Conservation (phyloP, 176 grass and related monocot genomes). For the Bothriochloa decipiens region DNA sequence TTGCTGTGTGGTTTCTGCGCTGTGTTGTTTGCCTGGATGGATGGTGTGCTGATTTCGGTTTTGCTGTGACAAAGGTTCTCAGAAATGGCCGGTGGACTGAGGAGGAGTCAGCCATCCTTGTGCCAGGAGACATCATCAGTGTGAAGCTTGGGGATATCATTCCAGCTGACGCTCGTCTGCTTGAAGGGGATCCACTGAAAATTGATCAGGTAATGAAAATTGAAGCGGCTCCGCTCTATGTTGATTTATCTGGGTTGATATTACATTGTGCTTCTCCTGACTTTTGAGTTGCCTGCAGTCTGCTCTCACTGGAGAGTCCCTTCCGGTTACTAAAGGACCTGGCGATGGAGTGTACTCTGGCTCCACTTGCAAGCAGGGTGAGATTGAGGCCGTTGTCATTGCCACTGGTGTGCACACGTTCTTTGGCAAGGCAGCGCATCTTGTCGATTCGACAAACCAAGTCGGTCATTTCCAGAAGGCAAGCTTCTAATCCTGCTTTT, state of each 20-base stretch:
- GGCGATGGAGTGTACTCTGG: slow-evolving; percentile 92
- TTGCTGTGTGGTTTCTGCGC: neutral
- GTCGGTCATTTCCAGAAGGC: slow-evolving; percentile 95
- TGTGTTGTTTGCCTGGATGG: neutral
- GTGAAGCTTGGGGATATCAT: slow-evolving; percentile 42
- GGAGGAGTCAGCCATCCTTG: slow-evolving; percentile 38
- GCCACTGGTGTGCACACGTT: slow-evolving; percentile 91
- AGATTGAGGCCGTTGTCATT: slow-evolving; percentile 89
- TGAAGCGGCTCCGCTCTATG: neutral
- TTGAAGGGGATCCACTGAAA: slow-evolving; percentile 37
- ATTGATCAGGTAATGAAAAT: slow-evolving; percentile 40
- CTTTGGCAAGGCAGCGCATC: slow-evolving; percentile 89
- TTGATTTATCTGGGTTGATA: neutral
- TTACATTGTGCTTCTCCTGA: neutral
- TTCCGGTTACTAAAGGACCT: slow-evolving; percentile 84
- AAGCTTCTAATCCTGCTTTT: slow-evolving; percentile 33
- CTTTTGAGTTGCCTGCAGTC: slow-evolving; percentile 47
- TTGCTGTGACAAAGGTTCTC: slow-evolving; percentile 59
- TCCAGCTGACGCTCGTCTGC: slow-evolving; percentile 31
- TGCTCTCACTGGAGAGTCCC: slow-evolving; percentile 77
- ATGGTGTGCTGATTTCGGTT: neutral
- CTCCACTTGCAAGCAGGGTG: slow-evolving; percentile 93
- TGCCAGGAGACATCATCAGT: slow-evolving; percentile 39
- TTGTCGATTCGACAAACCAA: slow-evolving; percentile 95
- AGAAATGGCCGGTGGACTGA: slow-evolving; percentile 58